A percentile compares a stretch with the other conserved stretches of the same genome.
phyloP scores from a whole-genome alignment of 306 rosid genomes.

The Malus asiatica region DNA sequence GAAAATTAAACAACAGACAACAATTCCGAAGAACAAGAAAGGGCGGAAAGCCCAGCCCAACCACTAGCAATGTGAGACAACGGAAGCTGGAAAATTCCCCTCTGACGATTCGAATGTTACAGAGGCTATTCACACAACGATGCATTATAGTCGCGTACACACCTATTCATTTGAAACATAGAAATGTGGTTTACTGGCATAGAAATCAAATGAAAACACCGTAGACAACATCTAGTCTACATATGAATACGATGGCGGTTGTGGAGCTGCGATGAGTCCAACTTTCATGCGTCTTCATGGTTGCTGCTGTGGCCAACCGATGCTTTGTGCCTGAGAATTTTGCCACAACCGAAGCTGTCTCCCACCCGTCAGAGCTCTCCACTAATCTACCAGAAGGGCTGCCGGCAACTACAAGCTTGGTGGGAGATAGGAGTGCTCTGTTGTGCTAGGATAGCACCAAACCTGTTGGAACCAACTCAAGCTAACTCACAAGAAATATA shows the following conservation, averaged over 20 bases:
- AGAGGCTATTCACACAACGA: no score
- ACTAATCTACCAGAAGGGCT: constrained; percentile 70
- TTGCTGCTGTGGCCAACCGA: constrained; percentile 74
- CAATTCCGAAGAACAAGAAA: background rate
- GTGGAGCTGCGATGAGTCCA: background rate
- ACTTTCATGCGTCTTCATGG: constrained; percentile 47
- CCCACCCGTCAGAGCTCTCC: constrained; percentile 88
- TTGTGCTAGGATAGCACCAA: no score
- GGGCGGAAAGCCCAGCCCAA: no score
- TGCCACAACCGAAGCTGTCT: constrained; percentile 54
- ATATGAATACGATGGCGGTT: background rate
- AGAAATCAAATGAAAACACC: background rate
- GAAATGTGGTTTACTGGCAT: background rate
- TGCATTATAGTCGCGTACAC: no score
- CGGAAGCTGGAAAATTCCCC: no score
- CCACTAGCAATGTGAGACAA: no score
- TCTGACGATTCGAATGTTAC: no score
- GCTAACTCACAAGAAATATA: no score
- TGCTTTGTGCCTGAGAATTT: constrained; percentile 63
- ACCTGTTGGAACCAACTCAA: no score
- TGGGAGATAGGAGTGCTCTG: constrained; percentile 49
- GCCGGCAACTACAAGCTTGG: constrained; percentile 76
- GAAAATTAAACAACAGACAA: background rate
- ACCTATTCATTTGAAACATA: background rate
- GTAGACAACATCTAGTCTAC: background rate